Conservation (phyloP, 73 alveolate genomes). For the Symbiodinium pilosum region DNA sequence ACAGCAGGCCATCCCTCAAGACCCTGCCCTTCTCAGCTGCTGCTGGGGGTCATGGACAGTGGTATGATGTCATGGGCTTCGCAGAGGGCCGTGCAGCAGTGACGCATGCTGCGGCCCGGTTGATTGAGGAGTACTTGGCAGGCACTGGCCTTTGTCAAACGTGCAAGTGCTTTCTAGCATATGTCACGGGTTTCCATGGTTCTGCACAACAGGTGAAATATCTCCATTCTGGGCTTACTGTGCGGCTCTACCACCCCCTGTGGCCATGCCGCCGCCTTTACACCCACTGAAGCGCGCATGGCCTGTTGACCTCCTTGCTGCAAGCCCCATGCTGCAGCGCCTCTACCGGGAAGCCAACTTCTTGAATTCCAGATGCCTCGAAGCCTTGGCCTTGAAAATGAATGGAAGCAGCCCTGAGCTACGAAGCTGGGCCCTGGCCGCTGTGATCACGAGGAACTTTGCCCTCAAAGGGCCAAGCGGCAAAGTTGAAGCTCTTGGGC, state of each 20-base stretch:
- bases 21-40: not conserved
- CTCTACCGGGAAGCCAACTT: not conserved
- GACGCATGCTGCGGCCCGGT: not conserved
- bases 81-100: conserved; percentile 7
- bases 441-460: conserved; percentile 60
- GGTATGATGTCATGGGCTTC: conserved; percentile 55
- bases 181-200: no score
- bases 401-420: not conserved
- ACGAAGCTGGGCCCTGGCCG: conserved; percentile 12
- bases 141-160: no score
- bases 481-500: not conserved
- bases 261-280: not conserved
- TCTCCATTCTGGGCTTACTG: not conserved
- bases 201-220: no score
- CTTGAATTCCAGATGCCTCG: not conserved
- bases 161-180: no score
- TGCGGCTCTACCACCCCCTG: not conserved
- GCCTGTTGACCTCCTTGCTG: not conserved
- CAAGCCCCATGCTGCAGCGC: not conserved
- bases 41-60: conserved; percentile 37
- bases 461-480: conserved; percentile 45
- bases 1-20: not conserved
- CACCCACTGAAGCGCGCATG: not conserved
- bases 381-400: not conserved
- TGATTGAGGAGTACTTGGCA: not conserved